Evolutionary conservation across 345 rosid genomes (phyloP).

Genomic region (Melastoma malabathricum): DNA sequence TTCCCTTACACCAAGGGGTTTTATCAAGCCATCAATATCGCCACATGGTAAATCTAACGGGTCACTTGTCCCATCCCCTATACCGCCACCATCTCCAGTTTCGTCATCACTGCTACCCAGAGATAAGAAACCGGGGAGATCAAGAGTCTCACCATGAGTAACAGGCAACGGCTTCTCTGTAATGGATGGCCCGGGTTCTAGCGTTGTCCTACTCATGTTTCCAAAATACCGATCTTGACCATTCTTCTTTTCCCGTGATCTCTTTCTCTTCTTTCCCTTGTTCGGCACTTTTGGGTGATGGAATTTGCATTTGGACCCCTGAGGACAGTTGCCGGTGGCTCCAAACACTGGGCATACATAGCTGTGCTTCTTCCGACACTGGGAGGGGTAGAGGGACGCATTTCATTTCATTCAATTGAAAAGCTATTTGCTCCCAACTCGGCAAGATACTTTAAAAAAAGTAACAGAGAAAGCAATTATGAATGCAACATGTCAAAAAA

Average conservation of each 20-base stretch:
- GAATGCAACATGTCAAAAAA: too few species aligned
- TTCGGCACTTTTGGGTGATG: conserved; percentile 65
- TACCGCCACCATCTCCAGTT: conserved; percentile 18
- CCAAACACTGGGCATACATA: conserved; percentile 64
- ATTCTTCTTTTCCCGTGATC: conserved; percentile 31
- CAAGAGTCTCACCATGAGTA: conserved; percentile 10
- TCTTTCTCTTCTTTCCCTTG: conserved; percentile 55
- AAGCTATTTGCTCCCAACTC: neutral
- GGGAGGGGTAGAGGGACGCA: conserved; percentile 10
- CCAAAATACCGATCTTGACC: conserved; percentile 53
- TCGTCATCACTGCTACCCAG: conserved; percentile 40
- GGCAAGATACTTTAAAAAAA: conserved; percentile 2
- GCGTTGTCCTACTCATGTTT: conserved; percentile 10
- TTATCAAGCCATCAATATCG: conserved; percentile 23
- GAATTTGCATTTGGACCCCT: conserved; percentile 81
- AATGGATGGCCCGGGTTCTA: conserved; percentile 20
- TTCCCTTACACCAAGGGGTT: neutral
- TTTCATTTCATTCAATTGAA: conserved; percentile 5
- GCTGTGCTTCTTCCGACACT: conserved; percentile 97
- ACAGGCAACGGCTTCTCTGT: conserved; percentile 14
- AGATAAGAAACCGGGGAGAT: conserved; percentile 34
- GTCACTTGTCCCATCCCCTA: too few species aligned
- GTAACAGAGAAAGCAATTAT: neutral
- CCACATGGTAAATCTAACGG: conserved; percentile 15
- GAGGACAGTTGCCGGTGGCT: conserved; percentile 66